Evolutionary conservation across 2,329 filamentous ascomycete genomes (phyloP), one percentile per base, ranked within the genome.

Genomic region (Macrophomina tecta): DNA sequence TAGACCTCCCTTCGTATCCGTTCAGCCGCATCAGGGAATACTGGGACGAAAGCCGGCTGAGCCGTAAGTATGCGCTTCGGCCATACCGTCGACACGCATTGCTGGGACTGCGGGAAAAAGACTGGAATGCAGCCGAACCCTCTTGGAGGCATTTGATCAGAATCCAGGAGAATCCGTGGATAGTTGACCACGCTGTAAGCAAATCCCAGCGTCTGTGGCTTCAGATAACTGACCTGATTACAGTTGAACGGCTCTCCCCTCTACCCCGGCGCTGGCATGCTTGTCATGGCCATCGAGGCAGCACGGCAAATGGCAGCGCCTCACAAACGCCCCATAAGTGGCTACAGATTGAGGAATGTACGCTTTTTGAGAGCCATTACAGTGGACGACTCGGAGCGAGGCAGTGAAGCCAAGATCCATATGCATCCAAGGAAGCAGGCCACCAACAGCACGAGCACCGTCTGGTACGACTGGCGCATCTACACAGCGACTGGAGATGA

Each of bases 251-350:
- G 23, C 30, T 9, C 34, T 7, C 72, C 69, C 12, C 66, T 78
- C 18, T 77, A 71, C 56, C 77, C 77, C 1, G 74, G 69, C 7
- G 72, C 75, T 5, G 76, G 74, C 2, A 73, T 73, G 66, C 46
- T 76, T 4, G 64, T 68, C 11, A 74, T 77, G 71, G 74, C 72
- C 6, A 67, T 78, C 16, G 75, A 78, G 67, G 76, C 71, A 67
- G 36, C 52, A 16, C 64, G 12, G 30, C 36, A 46, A 5, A 23
- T 68, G 32, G 62, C 67, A 18, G 61, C 52, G 6, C 65, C 51
- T 3, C 62, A 67, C 42, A 23, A 58, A 18, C 30, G 51, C 30
- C 38, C 38, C 38, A 52, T 72, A 16, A n/a, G 46, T 9, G 64
- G 38, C 8, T 66, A 28, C 30, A 34, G 52, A 30, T 34, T 66